A percentile compares a stretch with the other conserved stretches of the same genome.
Conservation (phyloP, 352 stramenopile genomes). For the Pythium insidiosum region DNA sequence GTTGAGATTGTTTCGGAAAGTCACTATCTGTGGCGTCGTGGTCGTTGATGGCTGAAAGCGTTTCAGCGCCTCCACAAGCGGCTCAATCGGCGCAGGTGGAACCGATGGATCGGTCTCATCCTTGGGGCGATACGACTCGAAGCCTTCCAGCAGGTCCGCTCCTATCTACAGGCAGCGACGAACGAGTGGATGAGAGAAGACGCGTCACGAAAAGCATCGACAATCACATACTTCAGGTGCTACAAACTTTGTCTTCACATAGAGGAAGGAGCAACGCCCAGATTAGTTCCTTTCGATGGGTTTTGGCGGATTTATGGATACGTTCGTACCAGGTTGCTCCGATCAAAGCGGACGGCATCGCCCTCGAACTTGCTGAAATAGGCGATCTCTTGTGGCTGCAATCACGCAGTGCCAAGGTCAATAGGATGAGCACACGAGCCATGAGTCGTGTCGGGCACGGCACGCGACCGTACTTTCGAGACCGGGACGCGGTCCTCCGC, state of each 20-base stretch:
- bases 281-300: too few relatives aligned
- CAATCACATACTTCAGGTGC: slow-evolving; percentile 13
- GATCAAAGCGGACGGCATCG: slow-evolving; percentile 40
- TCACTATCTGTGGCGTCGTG: slow-evolving; percentile 45
- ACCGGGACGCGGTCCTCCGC: slow-evolving; percentile 12
- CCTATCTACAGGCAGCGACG: slow-evolving; percentile 28
- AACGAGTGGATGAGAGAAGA: too few relatives aligned
- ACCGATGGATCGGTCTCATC: slow-evolving; percentile 34
- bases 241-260: slow-evolving; percentile 5
- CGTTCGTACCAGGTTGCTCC: slow-evolving; percentile 45
- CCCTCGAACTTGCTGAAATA: slow-evolving; percentile 52
- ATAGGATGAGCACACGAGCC: too few relatives aligned
- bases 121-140: slow-evolving; percentile 42
- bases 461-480: slow-evolving; percentile 14
- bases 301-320: slow-evolving; percentile 1
- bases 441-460: too few relatives aligned
- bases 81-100: slow-evolving; percentile 36
- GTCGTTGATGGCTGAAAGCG: slow-evolving; percentile 27
- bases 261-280: too few relatives aligned
- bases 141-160: slow-evolving; percentile 45
- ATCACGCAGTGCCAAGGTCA: not conserved
- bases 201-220: not conserved
- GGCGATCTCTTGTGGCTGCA: slow-evolving; percentile 50
- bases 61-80: slow-evolving; percentile 33
- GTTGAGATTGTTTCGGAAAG: slow-evolving; percentile 77